Percentiles rank a stretch among this genome's conserved stretches.
Conservation (phyloP, 2,329 filamentous ascomycete genomes). For the Ophiosphaerella korrae region DNA sequence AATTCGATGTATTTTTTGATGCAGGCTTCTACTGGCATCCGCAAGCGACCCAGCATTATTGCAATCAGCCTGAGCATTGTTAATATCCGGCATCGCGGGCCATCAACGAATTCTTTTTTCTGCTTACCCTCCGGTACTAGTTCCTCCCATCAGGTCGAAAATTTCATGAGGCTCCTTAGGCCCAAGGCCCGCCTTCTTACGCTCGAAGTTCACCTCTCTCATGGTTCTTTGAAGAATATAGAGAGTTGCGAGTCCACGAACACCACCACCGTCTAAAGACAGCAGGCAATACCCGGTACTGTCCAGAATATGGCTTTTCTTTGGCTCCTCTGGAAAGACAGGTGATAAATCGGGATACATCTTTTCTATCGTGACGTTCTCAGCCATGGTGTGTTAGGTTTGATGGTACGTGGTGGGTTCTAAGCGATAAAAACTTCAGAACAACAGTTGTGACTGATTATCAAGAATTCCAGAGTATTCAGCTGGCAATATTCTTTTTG, state of each 20-base stretch:
- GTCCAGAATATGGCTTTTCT: constrained; percentile 3
- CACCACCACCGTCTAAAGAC: constrained; percentile 27
- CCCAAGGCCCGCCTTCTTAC: neutral
- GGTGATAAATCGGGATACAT: too few species aligned
- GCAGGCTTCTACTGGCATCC: constrained; percentile 25
- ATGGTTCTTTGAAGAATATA: constrained; percentile 29
- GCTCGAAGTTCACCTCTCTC: constrained; percentile 15
- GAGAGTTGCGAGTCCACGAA: constrained; percentile 29
- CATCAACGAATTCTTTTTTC: neutral
- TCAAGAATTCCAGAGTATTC: too few species aligned
- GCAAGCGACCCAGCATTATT: constrained; percentile 25
- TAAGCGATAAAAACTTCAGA: too few species aligned
- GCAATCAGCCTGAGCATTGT: constrained; percentile 21
- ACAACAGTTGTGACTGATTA: too few species aligned
- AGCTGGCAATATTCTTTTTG: too few species aligned
- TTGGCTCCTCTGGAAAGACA: neutral
- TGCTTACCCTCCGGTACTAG: constrained; percentile 29
- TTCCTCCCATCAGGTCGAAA: constrained; percentile 33
- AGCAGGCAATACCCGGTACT: constrained; percentile 18
- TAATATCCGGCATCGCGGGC: neutral
- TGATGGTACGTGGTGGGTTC: too few species aligned
- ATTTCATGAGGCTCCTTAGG: constrained; percentile 22
- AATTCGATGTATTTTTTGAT: constrained; percentile 20
- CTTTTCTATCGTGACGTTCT: too few species aligned
- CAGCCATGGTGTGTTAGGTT: too few species aligned